phyloP scores from a whole-genome alignment of 2,329 filamentous ascomycete genomes.

The Claviceps capensis region DNA sequence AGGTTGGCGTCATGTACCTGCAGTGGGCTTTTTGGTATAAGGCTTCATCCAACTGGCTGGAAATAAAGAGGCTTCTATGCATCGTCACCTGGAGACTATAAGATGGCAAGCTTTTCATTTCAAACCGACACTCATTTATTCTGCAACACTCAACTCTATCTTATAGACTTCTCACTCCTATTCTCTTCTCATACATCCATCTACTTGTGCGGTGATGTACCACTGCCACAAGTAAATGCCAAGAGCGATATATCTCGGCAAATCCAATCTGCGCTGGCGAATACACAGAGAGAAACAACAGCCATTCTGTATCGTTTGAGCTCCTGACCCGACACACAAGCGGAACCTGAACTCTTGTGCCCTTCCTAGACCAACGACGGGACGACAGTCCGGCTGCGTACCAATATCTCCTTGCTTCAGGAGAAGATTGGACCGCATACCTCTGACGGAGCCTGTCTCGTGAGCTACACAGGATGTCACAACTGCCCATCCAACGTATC shows the following conservation, averaged over 20 bases:
- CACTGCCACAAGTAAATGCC: neutral
- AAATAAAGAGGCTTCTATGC: neutral
- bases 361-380: neutral
- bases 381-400: neutral
- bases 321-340: neutral
- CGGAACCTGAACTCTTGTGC: neutral
- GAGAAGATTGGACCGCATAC: slow-evolving; percentile 16
- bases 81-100: neutral
- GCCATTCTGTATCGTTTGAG: neutral
- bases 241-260: neutral
- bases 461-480: slow-evolving; percentile 20
- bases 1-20: neutral
- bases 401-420: slow-evolving; percentile 7
- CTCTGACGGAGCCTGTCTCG: slow-evolving; percentile 14
- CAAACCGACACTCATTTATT: neutral
- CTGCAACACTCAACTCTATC: neutral
- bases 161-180: neutral
- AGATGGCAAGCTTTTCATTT: neutral
- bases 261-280: neutral
- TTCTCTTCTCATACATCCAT: neutral
- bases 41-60: neutral
- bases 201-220: neutral
- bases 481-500: slow-evolving; percentile 15
- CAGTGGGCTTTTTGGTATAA: neutral
- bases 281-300: neutral